Evolutionary conservation across 352 stramenopile species (phyloP).

Genomic region (Globisporangium takayamanum): DNA sequence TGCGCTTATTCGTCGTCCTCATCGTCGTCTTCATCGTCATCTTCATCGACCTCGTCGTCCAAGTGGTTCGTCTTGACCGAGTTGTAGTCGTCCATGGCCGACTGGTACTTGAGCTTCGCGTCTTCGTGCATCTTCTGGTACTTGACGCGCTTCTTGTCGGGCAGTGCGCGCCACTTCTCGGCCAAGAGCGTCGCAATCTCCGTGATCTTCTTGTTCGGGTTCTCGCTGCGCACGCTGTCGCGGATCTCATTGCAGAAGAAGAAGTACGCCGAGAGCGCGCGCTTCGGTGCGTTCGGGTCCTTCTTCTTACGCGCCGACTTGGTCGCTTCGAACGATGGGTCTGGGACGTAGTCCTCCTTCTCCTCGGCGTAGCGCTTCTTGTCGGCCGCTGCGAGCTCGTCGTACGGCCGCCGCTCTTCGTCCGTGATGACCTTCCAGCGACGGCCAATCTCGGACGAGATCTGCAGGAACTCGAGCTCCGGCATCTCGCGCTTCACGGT

Average conservation of each 20-base stretch:
- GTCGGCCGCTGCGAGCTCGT: slow-evolving; percentile 78
- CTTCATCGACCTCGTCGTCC: slow-evolving; percentile 45
- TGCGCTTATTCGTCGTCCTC: slow-evolving; percentile 59
- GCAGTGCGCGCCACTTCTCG: slow-evolving; percentile 83
- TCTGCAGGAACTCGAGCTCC: slow-evolving; percentile 76
- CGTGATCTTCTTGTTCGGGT: slow-evolving; percentile 93
- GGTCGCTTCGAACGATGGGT: slow-evolving; percentile 68
- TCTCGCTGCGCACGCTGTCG: slow-evolving; percentile 85
- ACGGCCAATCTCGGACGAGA: slow-evolving; percentile 82
- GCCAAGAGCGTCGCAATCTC: slow-evolving; percentile 84
- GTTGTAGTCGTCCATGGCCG: slow-evolving; percentile 90
- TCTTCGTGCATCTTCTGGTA: slow-evolving; percentile 87
- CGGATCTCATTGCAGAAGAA: slow-evolving; percentile 95
- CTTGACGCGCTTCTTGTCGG: slow-evolving; percentile 89
- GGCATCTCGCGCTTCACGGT: slow-evolving; percentile 87
- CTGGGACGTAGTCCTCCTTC: slow-evolving; percentile 86
- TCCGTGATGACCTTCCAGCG: slow-evolving; percentile 74
- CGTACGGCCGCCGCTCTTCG: slow-evolving; percentile 71
- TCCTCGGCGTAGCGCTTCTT: slow-evolving; percentile 85
- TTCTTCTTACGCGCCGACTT: slow-evolving; percentile 83
- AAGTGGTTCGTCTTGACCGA: slow-evolving; percentile 28
- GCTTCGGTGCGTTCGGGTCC: slow-evolving; percentile 92
- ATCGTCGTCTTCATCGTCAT: slow-evolving; percentile 63
- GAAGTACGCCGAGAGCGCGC: slow-evolving; percentile 92
- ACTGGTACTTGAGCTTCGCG: slow-evolving; percentile 84